A percentile compares a stretch with the other conserved stretches of the same genome.
These are phyloP conservation scores for Vaccinium myrtillus DNA, from an alignment of 148 eudicot species.

Conservation along the genomic window DNA sequence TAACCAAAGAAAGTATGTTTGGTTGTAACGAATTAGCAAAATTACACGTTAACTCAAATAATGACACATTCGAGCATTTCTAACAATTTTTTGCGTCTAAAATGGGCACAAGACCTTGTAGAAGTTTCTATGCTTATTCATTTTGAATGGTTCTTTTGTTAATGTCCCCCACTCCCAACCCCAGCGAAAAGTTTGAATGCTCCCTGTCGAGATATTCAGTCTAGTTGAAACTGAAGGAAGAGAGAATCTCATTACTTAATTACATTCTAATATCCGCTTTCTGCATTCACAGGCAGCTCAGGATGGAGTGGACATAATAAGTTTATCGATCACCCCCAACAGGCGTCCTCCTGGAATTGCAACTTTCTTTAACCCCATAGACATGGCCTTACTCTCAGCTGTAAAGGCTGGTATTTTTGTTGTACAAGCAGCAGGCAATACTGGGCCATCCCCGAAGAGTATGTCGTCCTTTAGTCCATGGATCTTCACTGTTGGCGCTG, in stretches of 20 bases:
- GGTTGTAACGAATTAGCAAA: neutral
- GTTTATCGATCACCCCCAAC: conserved; percentile 97
- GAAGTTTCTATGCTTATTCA: neutral
- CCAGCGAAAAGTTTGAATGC: neutral
- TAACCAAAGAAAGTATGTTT: neutral
- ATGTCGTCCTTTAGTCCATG: conserved; percentile 95
- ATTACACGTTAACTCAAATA: neutral
- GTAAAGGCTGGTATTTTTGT: conserved; percentile 87
- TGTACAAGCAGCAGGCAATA: conserved; percentile 98
- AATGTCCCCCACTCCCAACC: neutral
- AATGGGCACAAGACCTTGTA: neutral
- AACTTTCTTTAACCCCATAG: conserved; percentile 94
- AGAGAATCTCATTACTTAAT: neutral
- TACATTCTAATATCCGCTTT: conserved; percentile 3
- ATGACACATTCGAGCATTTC: neutral
- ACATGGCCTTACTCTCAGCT: conserved; percentile 92
- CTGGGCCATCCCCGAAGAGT: conserved; percentile 96
- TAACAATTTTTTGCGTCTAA: neutral
- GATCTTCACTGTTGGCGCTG: conserved; percentile 98
- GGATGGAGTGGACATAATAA: conserved; percentile 95
- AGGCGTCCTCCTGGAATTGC: conserved; percentile 99
- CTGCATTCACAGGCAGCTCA: conserved; percentile 80
- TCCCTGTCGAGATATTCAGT: neutral
- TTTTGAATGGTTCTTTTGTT: neutral
- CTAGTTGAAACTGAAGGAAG: neutral